A percentile compares a stretch with the other conserved stretches of the same genome.
Conservation (phyloP, 176 grass and related monocot species). For the Carex littledalei region DNA sequence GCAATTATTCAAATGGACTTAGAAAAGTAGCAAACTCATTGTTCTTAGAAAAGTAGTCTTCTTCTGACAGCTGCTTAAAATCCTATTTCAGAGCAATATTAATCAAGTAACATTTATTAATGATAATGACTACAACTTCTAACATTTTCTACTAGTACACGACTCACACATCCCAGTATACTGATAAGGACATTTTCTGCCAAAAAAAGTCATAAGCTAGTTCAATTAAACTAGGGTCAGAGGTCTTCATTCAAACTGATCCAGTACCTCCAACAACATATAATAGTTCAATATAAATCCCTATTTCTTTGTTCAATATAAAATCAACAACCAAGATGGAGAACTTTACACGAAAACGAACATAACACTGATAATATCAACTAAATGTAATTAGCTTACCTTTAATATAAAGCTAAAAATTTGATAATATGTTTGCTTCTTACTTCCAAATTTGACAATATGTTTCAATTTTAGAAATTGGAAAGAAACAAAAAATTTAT, state of each 20-base stretch:
- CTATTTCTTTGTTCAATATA: background rate
- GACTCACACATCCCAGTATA: background rate
- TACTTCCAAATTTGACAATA: no score
- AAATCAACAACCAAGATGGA: background rate
- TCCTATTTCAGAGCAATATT: slow-evolving; percentile 30
- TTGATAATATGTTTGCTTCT: no score
- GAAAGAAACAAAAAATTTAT: no score
- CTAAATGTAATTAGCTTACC: no score
- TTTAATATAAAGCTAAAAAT: no score
- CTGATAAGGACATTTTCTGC: background rate
- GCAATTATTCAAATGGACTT: no score
- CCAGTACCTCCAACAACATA: background rate
- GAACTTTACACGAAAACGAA: background rate
- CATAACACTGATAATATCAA: no score
- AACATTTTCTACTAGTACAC: background rate
- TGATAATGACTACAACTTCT: background rate
- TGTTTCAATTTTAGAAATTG: no score
- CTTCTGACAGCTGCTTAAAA: slow-evolving; percentile 79
- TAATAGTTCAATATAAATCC: background rate
- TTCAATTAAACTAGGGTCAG: background rate
- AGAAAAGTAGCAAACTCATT: slow-evolving; percentile 70
- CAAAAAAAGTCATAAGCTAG: background rate
- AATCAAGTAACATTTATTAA: background rate
- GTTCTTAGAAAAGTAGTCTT: slow-evolving; percentile 91
- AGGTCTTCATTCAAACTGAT: background rate